Conservation (phyloP, 768 basidiomycete genomes). For the Kwoniella botswanensis region DNA sequence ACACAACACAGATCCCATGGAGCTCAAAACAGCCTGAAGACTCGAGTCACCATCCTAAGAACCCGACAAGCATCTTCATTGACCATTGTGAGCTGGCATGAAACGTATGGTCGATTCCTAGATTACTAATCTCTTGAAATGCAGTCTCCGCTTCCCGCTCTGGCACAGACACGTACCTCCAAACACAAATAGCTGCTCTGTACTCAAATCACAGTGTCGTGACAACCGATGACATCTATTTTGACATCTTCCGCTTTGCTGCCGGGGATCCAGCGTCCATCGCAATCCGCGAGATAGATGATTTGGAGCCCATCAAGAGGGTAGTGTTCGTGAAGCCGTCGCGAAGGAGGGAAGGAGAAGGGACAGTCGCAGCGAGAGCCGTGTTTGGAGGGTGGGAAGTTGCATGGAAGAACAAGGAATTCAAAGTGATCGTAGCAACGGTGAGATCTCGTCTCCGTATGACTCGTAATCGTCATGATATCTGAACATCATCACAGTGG, state of each 20-base stretch:
- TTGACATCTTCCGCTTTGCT: conserved; percentile 40
- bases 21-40: background rate
- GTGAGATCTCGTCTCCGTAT: conserved; percentile 23
- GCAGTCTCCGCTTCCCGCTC: conserved; percentile 33
- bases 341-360: conserved; percentile 42
- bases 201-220: conserved; percentile 37
- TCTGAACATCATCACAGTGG: conserved; percentile 15
- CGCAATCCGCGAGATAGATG: conserved; percentile 31
- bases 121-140: no score
- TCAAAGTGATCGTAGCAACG: conserved; percentile 35
- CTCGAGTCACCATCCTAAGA: background rate
- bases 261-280: conserved; percentile 16
- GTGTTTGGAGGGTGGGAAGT: conserved; percentile 42
- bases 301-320: conserved; percentile 32
- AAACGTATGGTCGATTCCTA: no score
- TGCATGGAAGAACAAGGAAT: conserved; percentile 35
- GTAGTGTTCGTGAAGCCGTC: conserved; percentile 21
- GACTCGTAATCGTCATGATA: background rate
- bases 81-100: conserved; percentile 29
- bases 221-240: conserved; percentile 34
- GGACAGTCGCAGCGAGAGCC: conserved; percentile 18
- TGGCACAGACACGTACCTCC: conserved; percentile 35
- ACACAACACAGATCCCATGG: background rate
- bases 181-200: conserved; percentile 18
- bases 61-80: conserved; percentile 11